Evolutionary conservation across 1,284 basidiomycete species (phyloP), one percentile per base, ranked within the genome.

Genomic region (Trametes polyzona): DNA sequence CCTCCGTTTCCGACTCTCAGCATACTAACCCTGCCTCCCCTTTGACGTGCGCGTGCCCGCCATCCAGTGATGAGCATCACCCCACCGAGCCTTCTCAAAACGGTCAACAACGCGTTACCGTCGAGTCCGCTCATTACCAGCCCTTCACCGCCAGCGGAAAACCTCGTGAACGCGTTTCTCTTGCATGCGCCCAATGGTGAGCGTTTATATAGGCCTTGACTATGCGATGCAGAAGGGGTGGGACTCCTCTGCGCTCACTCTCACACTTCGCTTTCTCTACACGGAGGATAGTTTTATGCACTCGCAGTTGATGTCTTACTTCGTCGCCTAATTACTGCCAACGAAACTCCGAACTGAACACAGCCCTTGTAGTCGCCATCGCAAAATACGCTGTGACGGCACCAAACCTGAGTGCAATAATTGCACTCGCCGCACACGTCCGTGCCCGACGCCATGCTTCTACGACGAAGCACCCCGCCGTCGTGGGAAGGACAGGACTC

Each of bases 371-470:
- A 92, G 89, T 67, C 88, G 90, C 21, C 80, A 75, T 19, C 83
- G 89, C 27, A 92, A 92, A 70, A 88, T 89, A 61, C 84, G 88
- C 12, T 92, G 89, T 66, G 89, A 92, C 67, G 90, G 90, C 42
- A 83, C 83, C 10, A 89, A 86, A 62, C 90, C 89, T 6, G 68
- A 76, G 11, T 92, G 90, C 66, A 79, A 86, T 65, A 90, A 89
- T 65, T 92, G 89, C 65, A 69, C 72, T 39, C 82, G 80, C 44
- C 78, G 83, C 27, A 52, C 59, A 1, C 59, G 60, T 47, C 40
- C 53, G 30, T 52, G 27, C 43, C 4, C 40, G 10, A 50, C 58
- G 4, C 27, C 36, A 74, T 75, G 61, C 73, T 36, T 57, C 33
- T 92, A 91, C 63, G 90, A 92, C 62, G 48, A 80, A n/a, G 71